Evolutionary conservation across 176 grass and related monocot species (phyloP).

Genomic region (Paspalum notatum): DNA sequence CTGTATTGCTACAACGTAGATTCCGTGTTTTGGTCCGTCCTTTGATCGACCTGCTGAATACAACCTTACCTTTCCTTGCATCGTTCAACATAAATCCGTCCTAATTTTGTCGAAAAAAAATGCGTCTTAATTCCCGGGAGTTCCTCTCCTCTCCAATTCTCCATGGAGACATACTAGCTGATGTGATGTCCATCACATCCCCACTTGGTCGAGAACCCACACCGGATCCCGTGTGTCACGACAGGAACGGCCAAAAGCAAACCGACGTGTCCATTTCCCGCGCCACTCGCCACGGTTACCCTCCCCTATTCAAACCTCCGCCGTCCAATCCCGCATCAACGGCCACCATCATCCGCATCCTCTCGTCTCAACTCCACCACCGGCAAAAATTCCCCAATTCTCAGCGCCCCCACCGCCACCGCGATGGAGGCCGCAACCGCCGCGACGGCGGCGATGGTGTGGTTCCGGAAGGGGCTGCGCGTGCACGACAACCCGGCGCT

Average conservation of each 20-base stretch:
- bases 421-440: constrained; percentile 42
- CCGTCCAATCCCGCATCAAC: constrained; percentile 42
- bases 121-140: no score
- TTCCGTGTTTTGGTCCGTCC: no score
- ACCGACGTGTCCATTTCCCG: constrained; percentile 54
- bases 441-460: constrained; percentile 69
- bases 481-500: constrained; percentile 95
- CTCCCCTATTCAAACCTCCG: constrained; percentile 41
- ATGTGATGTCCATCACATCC: no score
- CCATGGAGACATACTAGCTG: no score
- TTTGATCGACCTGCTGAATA: no score
- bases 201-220: background rate
- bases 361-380: background rate
- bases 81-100: no score
- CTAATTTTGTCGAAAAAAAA: no score
- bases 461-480: constrained; percentile 89
- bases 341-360: background rate
- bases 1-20: no score
- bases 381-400: background rate
- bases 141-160: no score
- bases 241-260: constrained; percentile 12
- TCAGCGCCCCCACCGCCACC: background rate
- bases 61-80: no score
- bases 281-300: constrained; percentile 41
- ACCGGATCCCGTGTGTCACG: background rate